phyloP scores from a whole-genome alignment of 164 flowering plant genomes.

The Magnolia officinalis region DNA sequence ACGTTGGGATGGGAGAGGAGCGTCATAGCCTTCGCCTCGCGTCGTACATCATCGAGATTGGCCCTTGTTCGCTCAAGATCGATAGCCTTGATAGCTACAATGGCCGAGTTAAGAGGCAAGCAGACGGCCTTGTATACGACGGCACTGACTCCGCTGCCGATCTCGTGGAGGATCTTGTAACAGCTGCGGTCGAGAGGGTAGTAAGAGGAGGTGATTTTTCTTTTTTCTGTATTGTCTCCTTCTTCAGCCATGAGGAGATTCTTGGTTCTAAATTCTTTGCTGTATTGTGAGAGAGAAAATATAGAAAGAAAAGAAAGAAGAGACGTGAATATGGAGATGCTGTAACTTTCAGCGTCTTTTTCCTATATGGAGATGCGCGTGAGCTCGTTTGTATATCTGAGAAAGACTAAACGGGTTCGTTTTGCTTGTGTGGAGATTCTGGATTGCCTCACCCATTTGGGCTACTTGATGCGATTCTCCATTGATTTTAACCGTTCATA shows the following conservation, averaged over 20 bases:
- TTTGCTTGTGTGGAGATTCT: too few relatives aligned
- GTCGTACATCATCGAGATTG: slow-evolving; percentile 39
- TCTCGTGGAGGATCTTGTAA: slow-evolving; percentile 52
- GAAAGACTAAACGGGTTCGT: too few relatives aligned
- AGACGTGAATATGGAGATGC: too few relatives aligned
- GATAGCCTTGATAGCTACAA: slow-evolving; percentile 73
- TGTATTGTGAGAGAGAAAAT: too few relatives aligned
- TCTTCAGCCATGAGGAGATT: neutral
- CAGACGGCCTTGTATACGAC: slow-evolving; percentile 72
- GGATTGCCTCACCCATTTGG: too few relatives aligned
- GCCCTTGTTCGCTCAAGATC: slow-evolving; percentile 55
- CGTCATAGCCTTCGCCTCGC: slow-evolving; percentile 65
- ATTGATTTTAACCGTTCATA: too few relatives aligned
- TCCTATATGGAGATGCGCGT: too few relatives aligned
- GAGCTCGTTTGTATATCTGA: too few relatives aligned
- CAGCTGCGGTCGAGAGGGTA: slow-evolving; percentile 29
- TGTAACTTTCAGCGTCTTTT: too few relatives aligned
- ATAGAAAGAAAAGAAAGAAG: too few relatives aligned
- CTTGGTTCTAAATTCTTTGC: too few relatives aligned
- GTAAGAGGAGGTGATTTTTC: neutral
- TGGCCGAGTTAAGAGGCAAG: slow-evolving; percentile 36
- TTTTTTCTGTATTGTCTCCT: neutral
- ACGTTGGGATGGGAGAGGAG: slow-evolving; percentile 81
- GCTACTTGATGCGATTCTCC: too few relatives aligned
- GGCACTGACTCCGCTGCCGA: slow-evolving; percentile 65